Conservation (phyloP, 495 filamentous ascomycete genomes). For the Opeltia flavorubescens region DNA sequence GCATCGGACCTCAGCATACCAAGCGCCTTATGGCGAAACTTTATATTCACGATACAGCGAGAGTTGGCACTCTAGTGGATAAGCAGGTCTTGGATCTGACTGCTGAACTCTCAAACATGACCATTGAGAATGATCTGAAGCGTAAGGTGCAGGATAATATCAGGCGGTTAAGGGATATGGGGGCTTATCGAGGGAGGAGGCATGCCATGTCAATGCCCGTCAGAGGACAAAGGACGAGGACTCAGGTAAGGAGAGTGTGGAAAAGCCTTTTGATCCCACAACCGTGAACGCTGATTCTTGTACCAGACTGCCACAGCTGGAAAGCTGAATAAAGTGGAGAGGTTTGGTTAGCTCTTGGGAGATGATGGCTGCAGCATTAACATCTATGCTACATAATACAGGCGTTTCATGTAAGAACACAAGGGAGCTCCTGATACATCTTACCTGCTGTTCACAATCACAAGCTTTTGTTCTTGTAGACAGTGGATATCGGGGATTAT, state of each 20-base stretch:
- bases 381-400: not conserved
- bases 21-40: slow-evolving; percentile 69
- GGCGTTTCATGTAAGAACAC: too few species aligned
- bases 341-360: slow-evolving; percentile 27
- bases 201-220: slow-evolving; percentile 85
- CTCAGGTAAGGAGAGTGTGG: slow-evolving; percentile 32
- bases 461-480: too few species aligned
- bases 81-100: slow-evolving; percentile 65
- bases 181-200: slow-evolving; percentile 73
- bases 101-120: slow-evolving; percentile 80
- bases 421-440: too few species aligned
- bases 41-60: slow-evolving; percentile 69
- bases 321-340: slow-evolving; percentile 68
- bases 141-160: slow-evolving; percentile 72
- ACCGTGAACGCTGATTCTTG: not conserved
- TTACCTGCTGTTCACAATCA: too few species aligned
- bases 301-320: slow-evolving; percentile 55
- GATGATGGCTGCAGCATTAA: not conserved
- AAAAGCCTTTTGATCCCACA: slow-evolving; percentile 2
- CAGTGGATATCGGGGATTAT: not conserved
- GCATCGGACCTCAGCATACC: slow-evolving; percentile 59
- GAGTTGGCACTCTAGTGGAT: slow-evolving; percentile 52
- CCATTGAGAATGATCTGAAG: slow-evolving; percentile 79
- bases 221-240: slow-evolving; percentile 74
- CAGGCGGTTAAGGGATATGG: slow-evolving; percentile 74